phyloP scores from a whole-genome alignment of 495 filamentous ascomycete genomes.

The Lasiosphaeris hirsuta region DNA sequence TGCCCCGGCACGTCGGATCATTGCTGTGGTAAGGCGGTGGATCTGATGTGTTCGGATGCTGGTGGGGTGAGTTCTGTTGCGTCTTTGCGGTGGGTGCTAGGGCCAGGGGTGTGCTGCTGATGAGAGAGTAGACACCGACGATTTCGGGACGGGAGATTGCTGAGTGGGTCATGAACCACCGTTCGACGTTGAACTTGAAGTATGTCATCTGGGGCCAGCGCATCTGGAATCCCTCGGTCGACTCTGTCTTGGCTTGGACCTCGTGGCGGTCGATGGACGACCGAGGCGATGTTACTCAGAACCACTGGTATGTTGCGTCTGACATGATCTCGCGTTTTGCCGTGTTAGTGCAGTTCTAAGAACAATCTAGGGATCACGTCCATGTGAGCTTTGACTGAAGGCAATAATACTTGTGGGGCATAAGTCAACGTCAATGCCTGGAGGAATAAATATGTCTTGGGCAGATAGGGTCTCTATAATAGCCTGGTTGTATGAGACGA shows the following conservation, averaged over 20 bases:
- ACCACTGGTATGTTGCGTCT: conserved; percentile 35
- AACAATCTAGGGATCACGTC: conserved; percentile 19
- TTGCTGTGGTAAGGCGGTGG: conserved; percentile 40
- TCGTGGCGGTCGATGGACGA: conserved; percentile 43
- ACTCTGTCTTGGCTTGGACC: conserved; percentile 34
- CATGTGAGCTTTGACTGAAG: conserved; percentile 24
- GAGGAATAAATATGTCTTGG: too few relatives aligned
- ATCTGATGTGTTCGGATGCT: conserved; percentile 42
- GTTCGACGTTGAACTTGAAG: conserved; percentile 36
- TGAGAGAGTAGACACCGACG: neutral
- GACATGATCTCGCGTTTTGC: neutral
- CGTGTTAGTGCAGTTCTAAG: neutral
- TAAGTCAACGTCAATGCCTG: too few relatives aligned
- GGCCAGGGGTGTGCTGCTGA: neutral
- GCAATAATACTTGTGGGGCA: too few relatives aligned
- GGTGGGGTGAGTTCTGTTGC: conserved; percentile 30
- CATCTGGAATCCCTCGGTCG: conserved; percentile 39
- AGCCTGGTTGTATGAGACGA: too few relatives aligned
- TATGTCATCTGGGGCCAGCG: conserved; percentile 49
- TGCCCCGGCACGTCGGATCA: conserved; percentile 36
- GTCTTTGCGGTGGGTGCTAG: neutral
- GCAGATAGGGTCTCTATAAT: too few relatives aligned
- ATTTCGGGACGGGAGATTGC: conserved; percentile 37
- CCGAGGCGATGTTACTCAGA: conserved; percentile 32
- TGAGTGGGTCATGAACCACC: conserved; percentile 47